Evolutionary conservation across 1,284 basidiomycete genomes (phyloP).

Genomic region (Pseudozyma sp.): DNA sequence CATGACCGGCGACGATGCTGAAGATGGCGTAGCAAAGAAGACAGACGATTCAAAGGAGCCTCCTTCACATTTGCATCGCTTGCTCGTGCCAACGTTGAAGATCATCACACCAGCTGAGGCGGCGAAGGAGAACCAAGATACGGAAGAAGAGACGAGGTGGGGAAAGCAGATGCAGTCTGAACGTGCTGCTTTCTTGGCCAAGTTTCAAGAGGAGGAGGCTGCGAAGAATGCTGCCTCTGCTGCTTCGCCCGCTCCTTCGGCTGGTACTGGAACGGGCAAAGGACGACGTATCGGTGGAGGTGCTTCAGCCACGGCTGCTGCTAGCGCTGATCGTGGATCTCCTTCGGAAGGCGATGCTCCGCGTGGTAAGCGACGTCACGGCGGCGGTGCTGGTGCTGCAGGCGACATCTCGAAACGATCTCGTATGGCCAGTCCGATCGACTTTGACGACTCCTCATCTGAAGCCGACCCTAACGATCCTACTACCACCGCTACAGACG

Average conservation of each 20-base stretch:
- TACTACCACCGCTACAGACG: not conserved
- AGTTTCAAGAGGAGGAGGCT: conserved; percentile 63
- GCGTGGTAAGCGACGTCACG: conserved; percentile 24
- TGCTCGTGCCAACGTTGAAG: conserved; percentile 52
- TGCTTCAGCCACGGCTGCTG: conserved; percentile 10
- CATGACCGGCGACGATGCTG: conserved; percentile 15
- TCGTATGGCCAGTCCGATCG: conserved; percentile 44
- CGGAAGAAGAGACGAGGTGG: conserved; percentile 64
- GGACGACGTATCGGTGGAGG: conserved; percentile 22
- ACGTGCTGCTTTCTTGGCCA: conserved; percentile 60
- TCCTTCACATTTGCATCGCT: conserved; percentile 47
- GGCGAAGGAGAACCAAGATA: conserved; percentile 61
- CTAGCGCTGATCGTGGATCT: conserved; percentile 27
- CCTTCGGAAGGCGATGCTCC: conserved; percentile 29
- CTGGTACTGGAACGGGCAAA: conserved; percentile 27
- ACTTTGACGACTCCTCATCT: conserved; percentile 29
- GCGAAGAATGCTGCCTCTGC: conserved; percentile 44
- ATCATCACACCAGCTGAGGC: conserved; percentile 39
- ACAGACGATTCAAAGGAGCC: conserved; percentile 30
- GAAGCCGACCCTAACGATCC: conserved; percentile 8
- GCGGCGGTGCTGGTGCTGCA: conserved; percentile 5
- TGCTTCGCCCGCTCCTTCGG: conserved; percentile 39
- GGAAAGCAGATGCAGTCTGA: conserved; percentile 64
- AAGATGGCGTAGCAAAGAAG: conserved; percentile 20
- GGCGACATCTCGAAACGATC: conserved; percentile 43